Evolutionary conservation across 2,329 filamentous ascomycete species (phyloP).

Genomic region (Corinectria fuckeliana): DNA sequence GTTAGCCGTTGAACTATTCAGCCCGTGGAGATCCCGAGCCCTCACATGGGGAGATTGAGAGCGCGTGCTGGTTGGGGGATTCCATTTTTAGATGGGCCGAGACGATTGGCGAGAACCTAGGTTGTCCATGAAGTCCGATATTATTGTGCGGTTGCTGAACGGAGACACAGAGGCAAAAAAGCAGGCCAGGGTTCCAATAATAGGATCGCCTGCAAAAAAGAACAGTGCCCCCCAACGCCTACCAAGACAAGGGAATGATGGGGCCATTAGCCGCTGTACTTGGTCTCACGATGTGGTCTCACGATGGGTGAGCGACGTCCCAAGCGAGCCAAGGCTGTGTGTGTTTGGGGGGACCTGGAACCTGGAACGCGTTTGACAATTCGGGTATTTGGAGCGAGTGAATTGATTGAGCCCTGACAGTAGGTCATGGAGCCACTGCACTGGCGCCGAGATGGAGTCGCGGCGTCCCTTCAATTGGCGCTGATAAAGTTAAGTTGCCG

Average conservation of each 20-base stretch:
- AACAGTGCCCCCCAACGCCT: not conserved
- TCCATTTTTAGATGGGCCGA: not conserved
- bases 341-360: slow-evolving; percentile 13
- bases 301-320: too few species aligned
- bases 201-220: not conserved
- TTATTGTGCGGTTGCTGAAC: not conserved
- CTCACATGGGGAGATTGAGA: too few species aligned
- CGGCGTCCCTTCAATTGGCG: too few species aligned
- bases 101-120: too few species aligned
- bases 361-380: not conserved
- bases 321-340: slow-evolving; percentile 16
- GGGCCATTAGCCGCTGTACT: slow-evolving; percentile 23
- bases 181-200: not conserved
- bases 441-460: too few species aligned
- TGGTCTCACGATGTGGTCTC: slow-evolving; percentile 8
- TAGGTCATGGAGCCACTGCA: not conserved
- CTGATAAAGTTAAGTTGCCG: too few species aligned
- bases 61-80: too few species aligned
- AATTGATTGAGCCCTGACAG: not conserved
- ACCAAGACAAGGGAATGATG: not conserved
- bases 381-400: not conserved
- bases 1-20: not conserved
- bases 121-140: not conserved
- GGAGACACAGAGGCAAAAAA: not conserved
- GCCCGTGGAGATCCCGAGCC: too few species aligned